Evolutionary conservation across 129 eudicot genomes (phyloP).

Genomic region (Artemisia annua): DNA sequence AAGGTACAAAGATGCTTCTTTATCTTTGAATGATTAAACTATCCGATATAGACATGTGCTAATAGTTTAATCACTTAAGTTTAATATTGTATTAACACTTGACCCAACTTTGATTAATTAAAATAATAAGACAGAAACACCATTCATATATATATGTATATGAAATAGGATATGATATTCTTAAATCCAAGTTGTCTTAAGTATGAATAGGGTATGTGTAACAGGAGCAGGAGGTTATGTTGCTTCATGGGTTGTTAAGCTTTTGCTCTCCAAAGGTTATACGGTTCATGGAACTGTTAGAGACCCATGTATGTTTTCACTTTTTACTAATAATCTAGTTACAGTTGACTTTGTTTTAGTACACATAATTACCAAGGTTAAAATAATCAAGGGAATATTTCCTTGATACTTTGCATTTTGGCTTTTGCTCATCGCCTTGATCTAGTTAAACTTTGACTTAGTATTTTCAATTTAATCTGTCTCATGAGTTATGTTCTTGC

Average conservation of each 20-base stretch:
- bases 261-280: conserved; percentile 44
- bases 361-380: neutral
- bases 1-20: neutral
- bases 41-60: neutral
- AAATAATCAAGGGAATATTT: too few species aligned
- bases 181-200: neutral
- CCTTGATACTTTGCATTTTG: neutral
- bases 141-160: neutral
- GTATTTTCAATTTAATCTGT: neutral
- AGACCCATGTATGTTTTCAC: conserved; percentile 36
- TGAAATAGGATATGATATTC: too few species aligned
- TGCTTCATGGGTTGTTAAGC: conserved; percentile 48
- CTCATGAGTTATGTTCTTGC: too few species aligned
- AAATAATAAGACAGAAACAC: too few species aligned
- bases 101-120: neutral
- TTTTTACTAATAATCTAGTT: neutral
- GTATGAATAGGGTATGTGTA: conserved; percentile 41
- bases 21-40: neutral
- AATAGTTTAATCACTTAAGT: neutral
- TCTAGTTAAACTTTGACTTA: conserved; percentile 4
- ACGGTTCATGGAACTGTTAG: conserved; percentile 45
- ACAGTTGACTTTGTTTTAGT: neutral
- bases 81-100: neutral
- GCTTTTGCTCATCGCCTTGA: neutral
- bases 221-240: conserved; percentile 53